Conservation (phyloP, 192 early-diverging fungal genomes). For the Backusella psychrophila region DNA sequence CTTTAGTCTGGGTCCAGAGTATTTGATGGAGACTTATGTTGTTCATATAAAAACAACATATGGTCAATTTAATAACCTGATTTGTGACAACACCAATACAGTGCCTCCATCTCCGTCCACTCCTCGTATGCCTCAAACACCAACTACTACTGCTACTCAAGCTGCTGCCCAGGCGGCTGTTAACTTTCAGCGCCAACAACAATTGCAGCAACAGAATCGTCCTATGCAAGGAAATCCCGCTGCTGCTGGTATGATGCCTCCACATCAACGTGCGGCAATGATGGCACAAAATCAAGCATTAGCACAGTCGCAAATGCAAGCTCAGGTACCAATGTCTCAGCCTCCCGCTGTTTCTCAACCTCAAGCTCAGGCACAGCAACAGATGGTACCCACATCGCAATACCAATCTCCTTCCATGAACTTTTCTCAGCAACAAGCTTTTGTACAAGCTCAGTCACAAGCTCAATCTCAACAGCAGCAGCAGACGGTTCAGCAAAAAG, state of each 20-base stretch:
- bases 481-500: background rate
- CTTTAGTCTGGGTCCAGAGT: constrained; percentile 36
- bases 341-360: constrained; percentile 11
- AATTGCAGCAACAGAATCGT: constrained; percentile 15
- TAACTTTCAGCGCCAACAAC: background rate
- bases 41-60: constrained; percentile 37
- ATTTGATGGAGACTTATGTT: constrained; percentile 38
- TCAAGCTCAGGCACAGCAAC: constrained; percentile 20
- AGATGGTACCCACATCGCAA: background rate
- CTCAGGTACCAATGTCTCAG: background rate
- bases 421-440: constrained; percentile 9
- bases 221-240: constrained; percentile 9
- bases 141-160: constrained; percentile 6
- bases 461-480: constrained; percentile 7
- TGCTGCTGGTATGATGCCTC: background rate
- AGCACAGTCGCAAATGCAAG: background rate
- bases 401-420: background rate
- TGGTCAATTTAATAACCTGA: constrained; percentile 29
- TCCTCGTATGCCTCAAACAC: constrained; percentile 9
- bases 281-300: constrained; percentile 11
- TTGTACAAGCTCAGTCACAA: background rate
- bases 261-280: constrained; percentile 2
- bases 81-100: constrained; percentile 32
- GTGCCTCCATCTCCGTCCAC: constrained; percentile 25
- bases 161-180: background rate